Conservation (phyloP, 1,284 basidiomycete species). For the Pseudozyma pruni region DNA sequence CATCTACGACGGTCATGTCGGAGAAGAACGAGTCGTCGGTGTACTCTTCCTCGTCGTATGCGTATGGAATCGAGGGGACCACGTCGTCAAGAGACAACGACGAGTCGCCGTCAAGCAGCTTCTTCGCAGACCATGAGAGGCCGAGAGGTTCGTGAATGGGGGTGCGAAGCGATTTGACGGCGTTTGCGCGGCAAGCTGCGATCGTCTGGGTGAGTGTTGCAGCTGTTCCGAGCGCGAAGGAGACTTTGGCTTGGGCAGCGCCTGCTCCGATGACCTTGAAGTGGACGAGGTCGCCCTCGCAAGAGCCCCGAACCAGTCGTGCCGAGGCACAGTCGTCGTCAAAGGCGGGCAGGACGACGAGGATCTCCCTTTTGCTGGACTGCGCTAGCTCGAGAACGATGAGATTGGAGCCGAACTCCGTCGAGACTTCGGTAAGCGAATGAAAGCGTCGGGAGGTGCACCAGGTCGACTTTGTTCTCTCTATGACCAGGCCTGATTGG, state of each 20-base stretch:
- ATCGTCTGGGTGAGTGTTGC: slow-evolving; percentile 13
- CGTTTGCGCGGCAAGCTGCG: slow-evolving; percentile 27
- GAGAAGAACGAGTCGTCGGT: slow-evolving; percentile 32
- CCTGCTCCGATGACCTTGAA: slow-evolving; percentile 12
- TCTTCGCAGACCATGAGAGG: slow-evolving; percentile 31
- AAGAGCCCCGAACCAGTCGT: slow-evolving; percentile 12
- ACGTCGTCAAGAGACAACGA: slow-evolving; percentile 11
- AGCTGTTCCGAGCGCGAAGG: slow-evolving; percentile 18
- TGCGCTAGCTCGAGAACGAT: slow-evolving; percentile 26
- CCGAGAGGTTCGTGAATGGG: slow-evolving; percentile 29
- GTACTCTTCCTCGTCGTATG: slow-evolving; percentile 13
- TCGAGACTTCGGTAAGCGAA: slow-evolving; percentile 22
- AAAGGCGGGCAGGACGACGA: slow-evolving; percentile 28
- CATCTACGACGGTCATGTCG: slow-evolving; percentile 30
- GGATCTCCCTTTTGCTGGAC: slow-evolving; percentile 11
- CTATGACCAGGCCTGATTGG: slow-evolving; percentile 27
- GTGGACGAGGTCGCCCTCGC: slow-evolving; percentile 1
- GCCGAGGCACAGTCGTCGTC: slow-evolving; percentile 7
- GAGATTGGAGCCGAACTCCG: slow-evolving; percentile 22
- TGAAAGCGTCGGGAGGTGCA: slow-evolving; percentile 38
- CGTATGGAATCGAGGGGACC: slow-evolving; percentile 2
- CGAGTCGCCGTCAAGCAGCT: slow-evolving; percentile 12
- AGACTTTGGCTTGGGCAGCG: slow-evolving; percentile 8
- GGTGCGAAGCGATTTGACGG: slow-evolving; percentile 16
- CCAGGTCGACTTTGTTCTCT: slow-evolving; percentile 49